These are phyloP conservation scores for Amylostereum chailletii DNA, from an alignment of 1,284 basidiomycete species.

Conservation along the genomic window DNA sequence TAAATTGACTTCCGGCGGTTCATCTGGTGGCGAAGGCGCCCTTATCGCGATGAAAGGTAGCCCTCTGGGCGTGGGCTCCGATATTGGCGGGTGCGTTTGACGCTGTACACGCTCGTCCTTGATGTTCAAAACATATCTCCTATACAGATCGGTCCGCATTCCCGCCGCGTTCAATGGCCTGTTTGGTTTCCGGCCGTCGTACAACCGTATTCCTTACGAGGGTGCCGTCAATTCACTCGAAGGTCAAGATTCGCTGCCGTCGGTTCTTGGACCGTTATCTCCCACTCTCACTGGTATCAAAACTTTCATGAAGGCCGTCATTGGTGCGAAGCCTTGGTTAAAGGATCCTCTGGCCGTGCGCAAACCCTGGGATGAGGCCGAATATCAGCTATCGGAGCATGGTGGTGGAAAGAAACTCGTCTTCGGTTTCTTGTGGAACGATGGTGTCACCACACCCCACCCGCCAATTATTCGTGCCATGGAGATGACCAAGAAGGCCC, in stretches of 20 bases:
- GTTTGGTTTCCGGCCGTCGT: slow-evolving; percentile 46
- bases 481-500: slow-evolving; percentile 32
- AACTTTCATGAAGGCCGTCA: slow-evolving; percentile 38
- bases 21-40: slow-evolving; percentile 50
- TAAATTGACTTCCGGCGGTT: slow-evolving; percentile 40
- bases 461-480: slow-evolving; percentile 44
- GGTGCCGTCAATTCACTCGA: slow-evolving; percentile 36
- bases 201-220: slow-evolving; percentile 43
- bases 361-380: slow-evolving; percentile 38
- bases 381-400: slow-evolving; percentile 35
- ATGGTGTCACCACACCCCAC: slow-evolving; percentile 39
- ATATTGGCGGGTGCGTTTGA: slow-evolving; percentile 24
- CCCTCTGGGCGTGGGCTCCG: slow-evolving; percentile 62
- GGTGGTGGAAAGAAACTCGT: slow-evolving; percentile 34
- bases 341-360: slow-evolving; percentile 39
- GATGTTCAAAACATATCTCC: background rate
- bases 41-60: slow-evolving; percentile 53
- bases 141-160: slow-evolving; percentile 38
- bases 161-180: slow-evolving; percentile 43
- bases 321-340: slow-evolving; percentile 39
- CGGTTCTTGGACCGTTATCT: slow-evolving; percentile 49
- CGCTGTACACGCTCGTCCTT: background rate
- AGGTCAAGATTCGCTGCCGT: slow-evolving; percentile 45
- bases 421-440: slow-evolving; percentile 37
- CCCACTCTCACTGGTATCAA: slow-evolving; percentile 33